Conservation (phyloP, 2,329 filamentous ascomycete species). For the Exophiala calicioides region DNA sequence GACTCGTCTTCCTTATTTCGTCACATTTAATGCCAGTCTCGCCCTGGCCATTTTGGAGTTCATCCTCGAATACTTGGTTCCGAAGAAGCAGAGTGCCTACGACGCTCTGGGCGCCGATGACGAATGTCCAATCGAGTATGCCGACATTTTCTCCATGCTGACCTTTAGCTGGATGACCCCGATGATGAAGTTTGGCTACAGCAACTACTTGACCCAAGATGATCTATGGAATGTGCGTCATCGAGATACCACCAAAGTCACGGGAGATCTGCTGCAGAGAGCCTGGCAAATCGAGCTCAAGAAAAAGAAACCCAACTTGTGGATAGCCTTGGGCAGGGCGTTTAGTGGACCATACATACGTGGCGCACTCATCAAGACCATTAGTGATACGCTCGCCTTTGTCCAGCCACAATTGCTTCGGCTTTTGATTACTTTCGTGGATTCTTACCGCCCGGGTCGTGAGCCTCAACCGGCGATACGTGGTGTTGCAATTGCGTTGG, state of each 20-base stretch:
- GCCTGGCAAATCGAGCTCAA: constrained; percentile 76
- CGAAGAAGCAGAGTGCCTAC: constrained; percentile 72
- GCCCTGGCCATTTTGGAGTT: constrained; percentile 72
- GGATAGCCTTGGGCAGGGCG: constrained; percentile 78
- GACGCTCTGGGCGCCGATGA: constrained; percentile 67
- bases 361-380: constrained; percentile 82
- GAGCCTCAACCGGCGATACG: constrained; percentile 75
- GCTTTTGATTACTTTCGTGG: constrained; percentile 78
- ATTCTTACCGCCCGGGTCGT: constrained; percentile 65
- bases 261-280: constrained; percentile 67
- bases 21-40: constrained; percentile 71
- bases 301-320: constrained; percentile 76
- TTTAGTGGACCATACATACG: constrained; percentile 83
- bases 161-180: constrained; percentile 99
- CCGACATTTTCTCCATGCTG: constrained; percentile 87
- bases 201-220: constrained; percentile 86
- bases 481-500: constrained; percentile 82
- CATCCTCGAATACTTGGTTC: constrained; percentile 79
- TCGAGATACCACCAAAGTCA: constrained; percentile 74
- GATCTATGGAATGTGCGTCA: constrained; percentile 91
- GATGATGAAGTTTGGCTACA: constrained; percentile 93
- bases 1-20: constrained; percentile 70
- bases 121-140: constrained; percentile 79
- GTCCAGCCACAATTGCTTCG: constrained; percentile 87
- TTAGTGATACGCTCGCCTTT: constrained; percentile 84